phyloP scores from a whole-genome alignment of 2,329 filamentous ascomycete genomes.

The Sarocladium kiliense region DNA sequence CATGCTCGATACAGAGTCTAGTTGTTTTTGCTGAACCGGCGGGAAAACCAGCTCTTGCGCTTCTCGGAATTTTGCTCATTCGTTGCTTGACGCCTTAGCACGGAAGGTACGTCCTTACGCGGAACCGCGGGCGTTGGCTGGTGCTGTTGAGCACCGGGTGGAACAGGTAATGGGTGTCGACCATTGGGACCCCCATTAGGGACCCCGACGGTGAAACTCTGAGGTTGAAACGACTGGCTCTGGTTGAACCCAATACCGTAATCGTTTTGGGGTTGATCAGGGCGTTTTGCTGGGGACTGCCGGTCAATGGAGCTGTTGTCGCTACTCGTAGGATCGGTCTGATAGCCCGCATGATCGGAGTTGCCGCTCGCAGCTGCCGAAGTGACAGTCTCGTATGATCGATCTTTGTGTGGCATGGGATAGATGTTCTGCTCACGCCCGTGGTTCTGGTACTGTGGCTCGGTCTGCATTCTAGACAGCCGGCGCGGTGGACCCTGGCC shows the following conservation, averaged over 20 bases:
- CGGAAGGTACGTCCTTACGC: slow-evolving; percentile 21
- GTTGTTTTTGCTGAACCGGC: slow-evolving; percentile 65
- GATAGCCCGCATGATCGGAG: slow-evolving; percentile 72
- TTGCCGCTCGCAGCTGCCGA: slow-evolving; percentile 70
- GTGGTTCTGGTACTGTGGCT: slow-evolving; percentile 35
- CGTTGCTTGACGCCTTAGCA: slow-evolving; percentile 23
- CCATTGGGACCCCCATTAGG: neutral
- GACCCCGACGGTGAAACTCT: neutral
- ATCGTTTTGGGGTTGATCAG: slow-evolving; percentile 47
- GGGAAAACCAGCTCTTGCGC: slow-evolving; percentile 85
- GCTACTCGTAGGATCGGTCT: slow-evolving; percentile 80
- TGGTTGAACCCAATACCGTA: slow-evolving; percentile 59
- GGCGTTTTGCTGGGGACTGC: slow-evolving; percentile 50
- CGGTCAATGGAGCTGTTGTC: slow-evolving; percentile 90
- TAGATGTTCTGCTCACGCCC: slow-evolving; percentile 43
- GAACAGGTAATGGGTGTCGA: slow-evolving; percentile 14
- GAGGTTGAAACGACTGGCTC: slow-evolving; percentile 1
- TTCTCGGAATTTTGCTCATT: slow-evolving; percentile 50
- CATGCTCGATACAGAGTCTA: too few species aligned
- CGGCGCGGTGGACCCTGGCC: slow-evolving; percentile 22
- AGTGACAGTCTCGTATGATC: slow-evolving; percentile 81
- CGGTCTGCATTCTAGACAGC: slow-evolving; percentile 39
- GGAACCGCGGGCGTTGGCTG: slow-evolving; percentile 15
- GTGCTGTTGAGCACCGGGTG: slow-evolving; percentile 15
- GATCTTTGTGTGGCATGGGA: slow-evolving; percentile 60